Evolutionary conservation across 2,329 filamentous ascomycete species (phyloP).

Genomic region (Trichoderma sp.): DNA sequence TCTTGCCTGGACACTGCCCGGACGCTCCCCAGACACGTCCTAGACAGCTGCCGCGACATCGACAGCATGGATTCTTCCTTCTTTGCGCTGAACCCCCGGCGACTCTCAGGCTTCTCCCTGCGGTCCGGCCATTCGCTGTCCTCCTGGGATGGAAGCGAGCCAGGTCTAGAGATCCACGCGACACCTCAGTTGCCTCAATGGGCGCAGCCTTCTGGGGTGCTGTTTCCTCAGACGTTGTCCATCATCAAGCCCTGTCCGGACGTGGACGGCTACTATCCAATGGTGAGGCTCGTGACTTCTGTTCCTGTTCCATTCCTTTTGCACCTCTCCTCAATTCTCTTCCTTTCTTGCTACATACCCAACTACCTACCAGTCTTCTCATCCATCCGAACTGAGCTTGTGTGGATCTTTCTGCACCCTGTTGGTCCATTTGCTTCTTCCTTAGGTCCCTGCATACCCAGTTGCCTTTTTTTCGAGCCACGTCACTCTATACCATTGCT

Average conservation of each 20-base stretch:
- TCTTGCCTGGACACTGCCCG: conserved; percentile 2
- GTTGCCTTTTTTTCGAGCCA: conserved; percentile 36
- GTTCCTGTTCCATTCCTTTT: not conserved
- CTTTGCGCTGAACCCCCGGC: not conserved
- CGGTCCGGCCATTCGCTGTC: conserved; percentile 2
- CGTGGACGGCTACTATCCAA: conserved; percentile 3
- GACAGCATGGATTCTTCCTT: conserved; percentile 23
- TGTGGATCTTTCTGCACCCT: conserved; percentile 15
- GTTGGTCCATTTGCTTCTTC: conserved; percentile 21
- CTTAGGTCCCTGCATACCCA: conserved; percentile 30
- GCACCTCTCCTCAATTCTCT: not conserved
- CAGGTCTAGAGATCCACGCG: not conserved
- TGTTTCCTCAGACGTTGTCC: conserved; percentile 6
- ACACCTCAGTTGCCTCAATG: not conserved
- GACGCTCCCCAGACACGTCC: not conserved
- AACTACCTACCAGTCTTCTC: conserved; percentile 4
- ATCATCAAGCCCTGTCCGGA: not conserved
- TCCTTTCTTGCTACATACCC: not conserved
- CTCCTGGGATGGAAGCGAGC: conserved; percentile 14
- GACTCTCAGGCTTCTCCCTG: not conserved
- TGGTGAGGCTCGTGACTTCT: conserved; percentile 18
- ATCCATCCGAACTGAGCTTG: conserved; percentile 1
- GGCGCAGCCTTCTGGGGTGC: conserved; percentile 5
- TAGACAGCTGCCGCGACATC: conserved; percentile 1
- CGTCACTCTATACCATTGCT: conserved; percentile 32